Base-by-base conservation (phyloP, 1,284 basidiomycete genomes). In the Filobasidium uniguttulatum region DNA sequence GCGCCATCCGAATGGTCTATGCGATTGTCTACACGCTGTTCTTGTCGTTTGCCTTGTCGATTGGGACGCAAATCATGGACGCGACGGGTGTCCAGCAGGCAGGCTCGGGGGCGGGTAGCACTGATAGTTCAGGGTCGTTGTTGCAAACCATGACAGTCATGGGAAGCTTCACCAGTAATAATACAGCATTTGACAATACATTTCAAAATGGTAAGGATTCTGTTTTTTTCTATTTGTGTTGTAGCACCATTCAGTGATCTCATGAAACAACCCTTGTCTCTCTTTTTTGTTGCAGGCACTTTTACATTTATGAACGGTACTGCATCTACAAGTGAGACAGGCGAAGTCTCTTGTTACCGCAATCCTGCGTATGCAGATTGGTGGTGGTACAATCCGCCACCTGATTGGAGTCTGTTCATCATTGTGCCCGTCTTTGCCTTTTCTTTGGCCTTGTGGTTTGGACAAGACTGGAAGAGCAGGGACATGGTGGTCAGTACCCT, bases 11-110 rank as follows among this genome's bases (percentile, higher is more conserved):
- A 10, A 52, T 60, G 25, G 60, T 62, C 19, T 60, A 58, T 57
- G 60, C 60, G 1, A 59, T 62, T 15, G 56, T 62, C 10, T 62
- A 59, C 49, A 62, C 60, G 22, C 52, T 62, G 0, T 62, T 62
- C 53, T 50, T 62, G 7, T 60, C 59, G 3, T 57, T 62, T 25
- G 59, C 58, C 15, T 49, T 62, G 1, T 56, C 58, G n/a, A 60
- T 62, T 45, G 60, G 60, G 10, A 56, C 53, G 30, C 49, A 60
- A 43, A 59, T 62, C 14, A 60, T 54, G 47, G 60, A 62, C 41
- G 47, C 60, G 1, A 59, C 58, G n/a, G 60, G 60, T 7, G 56
- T 59, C 0, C 15, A 33, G 1, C 60, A 62, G 33, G 10, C 40
- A n/a, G n/a, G n/a, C n/a, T n/a, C n/a, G 12, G 23, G 12, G 15